A percentile compares a stretch with the other conserved stretches of the same genome.
phyloP scores from a whole-genome alignment of 2,329 filamentous ascomycete species.

The Nothophoma quercina region DNA sequence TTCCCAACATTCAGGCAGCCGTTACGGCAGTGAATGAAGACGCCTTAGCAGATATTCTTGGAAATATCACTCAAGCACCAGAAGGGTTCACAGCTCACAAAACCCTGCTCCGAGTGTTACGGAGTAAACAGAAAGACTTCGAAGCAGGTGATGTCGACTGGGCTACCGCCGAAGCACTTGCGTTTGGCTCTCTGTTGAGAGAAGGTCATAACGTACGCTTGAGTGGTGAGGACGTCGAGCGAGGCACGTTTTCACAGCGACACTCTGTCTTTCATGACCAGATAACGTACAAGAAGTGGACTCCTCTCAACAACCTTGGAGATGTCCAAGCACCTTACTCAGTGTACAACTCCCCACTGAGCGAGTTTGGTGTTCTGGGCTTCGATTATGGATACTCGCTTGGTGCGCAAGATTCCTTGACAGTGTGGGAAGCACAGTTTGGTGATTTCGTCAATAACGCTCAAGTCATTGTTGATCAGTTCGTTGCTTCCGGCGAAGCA shows the following conservation, averaged over 20 bases:
- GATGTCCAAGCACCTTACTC: slow-evolving; percentile 95
- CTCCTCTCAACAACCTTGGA: slow-evolving; percentile 86
- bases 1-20: too few species aligned
- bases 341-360: slow-evolving; percentile 93
- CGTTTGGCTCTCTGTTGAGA: slow-evolving; percentile 87
- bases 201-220: slow-evolving; percentile 98
- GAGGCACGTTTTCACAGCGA: slow-evolving; percentile 98
- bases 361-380: slow-evolving; percentile 78
- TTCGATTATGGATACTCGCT: slow-evolving; percentile 99
- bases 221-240: slow-evolving; percentile 98
- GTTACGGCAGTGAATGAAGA: too few species aligned
- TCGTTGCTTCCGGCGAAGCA: slow-evolving; percentile 94
- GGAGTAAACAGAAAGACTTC: slow-evolving; percentile 88
- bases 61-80: too few species aligned
- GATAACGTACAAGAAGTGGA: slow-evolving; percentile 91
- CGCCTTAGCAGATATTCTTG: too few species aligned
- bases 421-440: slow-evolving; percentile 99
- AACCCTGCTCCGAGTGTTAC: slow-evolving; percentile 96
- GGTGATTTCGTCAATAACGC: slow-evolving; percentile 99
- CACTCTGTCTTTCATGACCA: slow-evolving; percentile 98
- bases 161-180: slow-evolving; percentile 94
- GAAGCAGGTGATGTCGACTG: slow-evolving; percentile 95
- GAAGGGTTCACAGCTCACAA: slow-evolving; percentile 92
- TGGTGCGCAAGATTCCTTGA: slow-evolving; percentile 93
- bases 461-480: slow-evolving; percentile 98